These are phyloP conservation scores for Lipomyces orientalis DNA, from an alignment of 805 yeast species.

Conservation along the genomic window DNA sequence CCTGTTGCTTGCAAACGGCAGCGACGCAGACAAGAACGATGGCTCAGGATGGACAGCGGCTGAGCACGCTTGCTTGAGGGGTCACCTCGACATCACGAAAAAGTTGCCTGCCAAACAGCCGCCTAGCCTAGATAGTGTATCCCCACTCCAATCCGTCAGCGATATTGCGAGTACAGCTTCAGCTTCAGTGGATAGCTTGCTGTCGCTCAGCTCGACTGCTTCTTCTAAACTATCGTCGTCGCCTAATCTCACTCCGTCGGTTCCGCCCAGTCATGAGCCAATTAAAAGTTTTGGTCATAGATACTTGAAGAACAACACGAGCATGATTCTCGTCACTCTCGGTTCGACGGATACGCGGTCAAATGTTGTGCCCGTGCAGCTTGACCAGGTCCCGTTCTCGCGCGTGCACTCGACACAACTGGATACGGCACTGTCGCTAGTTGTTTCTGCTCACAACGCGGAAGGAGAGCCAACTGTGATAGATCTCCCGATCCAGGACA, in stretches of 20 bases:
- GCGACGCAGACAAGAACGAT: conserved; percentile 64
- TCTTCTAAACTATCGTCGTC: conserved; percentile 29
- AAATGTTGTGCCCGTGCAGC: conserved; percentile 61
- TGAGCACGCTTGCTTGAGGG: conserved; percentile 93
- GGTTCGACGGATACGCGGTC: conserved; percentile 84
- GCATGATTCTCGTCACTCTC: conserved; percentile 76
- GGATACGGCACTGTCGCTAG: conserved; percentile 84
- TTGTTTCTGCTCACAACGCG: conserved; percentile 55
- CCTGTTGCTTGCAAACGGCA: conserved; percentile 59
- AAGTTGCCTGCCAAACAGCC: conserved; percentile 47
- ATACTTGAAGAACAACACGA: conserved; percentile 64
- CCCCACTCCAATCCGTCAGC: conserved; percentile 20
- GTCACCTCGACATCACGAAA: conserved; percentile 75
- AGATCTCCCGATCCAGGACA: conserved; percentile 86
- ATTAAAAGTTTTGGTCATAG: conserved; percentile 87
- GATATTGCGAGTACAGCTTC: conserved; percentile 34
- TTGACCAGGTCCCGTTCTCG: conserved; percentile 75
- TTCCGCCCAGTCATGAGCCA: conserved; percentile 49
- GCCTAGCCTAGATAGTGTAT: conserved; percentile 7
- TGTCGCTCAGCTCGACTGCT: conserved; percentile 25
- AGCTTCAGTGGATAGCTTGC: conserved; percentile 33
- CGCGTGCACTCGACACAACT: conserved; percentile 80
- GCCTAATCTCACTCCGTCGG: conserved; percentile 35
- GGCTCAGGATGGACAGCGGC: conserved; percentile 96
- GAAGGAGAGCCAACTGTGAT: conserved; percentile 62